phyloP scores from a whole-genome alignment of 257 asterid species.

The Nicotiana tomentosiformis region DNA sequence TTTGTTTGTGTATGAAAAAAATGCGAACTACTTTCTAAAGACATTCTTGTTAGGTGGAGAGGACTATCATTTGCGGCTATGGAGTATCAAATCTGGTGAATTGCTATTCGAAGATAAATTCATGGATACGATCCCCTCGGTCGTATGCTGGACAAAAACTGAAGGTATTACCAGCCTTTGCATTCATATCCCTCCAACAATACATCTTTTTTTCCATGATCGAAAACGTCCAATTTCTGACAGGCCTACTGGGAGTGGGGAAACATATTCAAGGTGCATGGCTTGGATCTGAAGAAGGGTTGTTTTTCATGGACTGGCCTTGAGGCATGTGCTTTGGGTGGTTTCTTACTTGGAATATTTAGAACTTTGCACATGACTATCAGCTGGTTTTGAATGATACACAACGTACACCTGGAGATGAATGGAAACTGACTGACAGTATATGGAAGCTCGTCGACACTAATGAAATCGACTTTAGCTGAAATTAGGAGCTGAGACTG shows the following conservation, averaged over 20 bases:
- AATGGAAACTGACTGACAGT: neutral
- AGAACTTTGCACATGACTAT: neutral
- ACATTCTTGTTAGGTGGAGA: constrained; percentile 61
- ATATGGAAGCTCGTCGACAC: neutral
- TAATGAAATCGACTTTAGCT: neutral
- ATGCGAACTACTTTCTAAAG: constrained; percentile 6
- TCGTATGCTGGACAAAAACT: constrained; percentile 72
- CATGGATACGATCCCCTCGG: constrained; percentile 58
- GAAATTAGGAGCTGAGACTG: neutral
- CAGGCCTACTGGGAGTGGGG: constrained; percentile 10
- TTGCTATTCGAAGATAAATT: constrained; percentile 57
- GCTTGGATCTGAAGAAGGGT: constrained; percentile 63
- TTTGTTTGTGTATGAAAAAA: neutral
- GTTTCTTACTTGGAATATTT: neutral
- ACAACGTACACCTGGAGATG: neutral
- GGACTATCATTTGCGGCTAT: constrained; percentile 70
- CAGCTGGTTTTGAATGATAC: neutral
- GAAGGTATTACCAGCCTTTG: constrained; percentile 25
- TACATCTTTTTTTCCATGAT: neutral
- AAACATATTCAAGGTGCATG: constrained; percentile 43
- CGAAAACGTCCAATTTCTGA: neutral
- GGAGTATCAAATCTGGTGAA: constrained; percentile 84
- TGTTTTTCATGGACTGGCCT: constrained; percentile 58
- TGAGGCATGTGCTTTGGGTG: constrained; percentile 14
- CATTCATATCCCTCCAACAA: neutral